phyloP scores from a whole-genome alignment of 169 alveolate species.

The Cyclospora cayetanensis region DNA sequence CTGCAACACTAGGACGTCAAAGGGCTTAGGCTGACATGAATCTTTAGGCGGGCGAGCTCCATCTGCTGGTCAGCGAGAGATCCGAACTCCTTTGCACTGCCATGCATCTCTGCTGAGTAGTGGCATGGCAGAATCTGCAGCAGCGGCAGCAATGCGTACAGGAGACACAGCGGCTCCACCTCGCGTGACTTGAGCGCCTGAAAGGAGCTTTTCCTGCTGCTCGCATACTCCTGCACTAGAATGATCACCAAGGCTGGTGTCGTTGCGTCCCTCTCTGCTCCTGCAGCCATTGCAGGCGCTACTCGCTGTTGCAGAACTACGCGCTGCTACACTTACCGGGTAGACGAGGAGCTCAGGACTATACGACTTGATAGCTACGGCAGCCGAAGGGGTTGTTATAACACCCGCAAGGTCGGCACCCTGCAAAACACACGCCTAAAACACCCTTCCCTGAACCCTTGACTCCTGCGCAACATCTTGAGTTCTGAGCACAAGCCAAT shows the following conservation, averaged over 20 bases:
- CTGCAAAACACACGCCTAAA: neutral
- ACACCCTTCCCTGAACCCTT: neutral
- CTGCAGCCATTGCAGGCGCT: neutral
- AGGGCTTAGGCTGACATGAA: neutral
- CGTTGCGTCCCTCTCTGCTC: too few relatives aligned
- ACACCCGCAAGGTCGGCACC: slow-evolving; percentile 94
- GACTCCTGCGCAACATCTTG: neutral
- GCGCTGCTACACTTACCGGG: slow-evolving; percentile 75
- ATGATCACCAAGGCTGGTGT: too few relatives aligned
- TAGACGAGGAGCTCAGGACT: slow-evolving; percentile 95
- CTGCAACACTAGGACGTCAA: neutral
- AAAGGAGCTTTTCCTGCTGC: too few relatives aligned
- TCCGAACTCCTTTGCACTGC: neutral
- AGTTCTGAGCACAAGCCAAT: neutral
- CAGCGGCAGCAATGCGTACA: slow-evolving; percentile 20
- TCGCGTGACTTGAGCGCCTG: too few relatives aligned
- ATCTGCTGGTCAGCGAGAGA: neutral
- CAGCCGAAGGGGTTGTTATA: slow-evolving; percentile 89
- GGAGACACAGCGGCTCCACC: neutral
- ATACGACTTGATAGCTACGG: slow-evolving; percentile 91
- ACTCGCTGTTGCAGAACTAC: neutral
- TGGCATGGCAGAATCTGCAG: neutral
- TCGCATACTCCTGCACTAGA: too few relatives aligned
- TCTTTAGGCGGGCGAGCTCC: neutral
- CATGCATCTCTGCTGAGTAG: neutral